Evolutionary conservation across 2,329 filamentous ascomycete genomes (phyloP), one percentile per base, ranked within the genome.

Genomic region (Xylaria sp.): DNA sequence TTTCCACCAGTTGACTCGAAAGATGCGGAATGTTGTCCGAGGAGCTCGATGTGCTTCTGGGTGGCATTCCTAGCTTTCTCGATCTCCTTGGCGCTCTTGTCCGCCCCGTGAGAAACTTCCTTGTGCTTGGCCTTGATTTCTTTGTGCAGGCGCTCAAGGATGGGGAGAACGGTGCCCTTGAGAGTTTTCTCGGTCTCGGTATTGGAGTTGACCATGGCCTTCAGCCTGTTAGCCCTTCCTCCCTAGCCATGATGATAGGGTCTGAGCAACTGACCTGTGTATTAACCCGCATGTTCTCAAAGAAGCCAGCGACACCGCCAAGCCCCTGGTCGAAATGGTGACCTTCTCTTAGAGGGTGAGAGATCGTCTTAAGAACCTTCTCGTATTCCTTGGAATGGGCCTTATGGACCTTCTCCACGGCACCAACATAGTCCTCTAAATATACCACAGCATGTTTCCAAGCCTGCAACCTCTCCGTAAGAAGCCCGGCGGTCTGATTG

Each of bases 41-140:
- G 89, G 28, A 97, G 87, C 83, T 99, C 95, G 71, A 99, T 97
- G 74, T 97, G 93, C 84, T 97, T 97, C 83, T 99, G 95, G 0
- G 95, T 97, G 6, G 83, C 84, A 74, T 90, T 89, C 69, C 95
- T 92, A 9, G 93, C 90, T 84, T 97, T 97, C 70, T 97, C 93
- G 26, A 99, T 94, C 59, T 93, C 89, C 83, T 98, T 99, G 73
- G 92, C 89, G 17, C 90, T 88, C 84, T 97, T 97, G 69, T 90
- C 88, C 26, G 92, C 93, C 9, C 95, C 94, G 70, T 89, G 87
- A 51, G 88, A 86, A 59, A 99, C 87, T 81, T 97, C 94, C 85
- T 98, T 98, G 71, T 89, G 87, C 85, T 98, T 98, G 83, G 92
- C 90, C 87, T 98, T 99, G 85, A 99, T 96, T 80, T 98, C 96